Conservation (phyloP, 2,329 filamentous ascomycete species). For the Clonostachys rhizophaga region DNA sequence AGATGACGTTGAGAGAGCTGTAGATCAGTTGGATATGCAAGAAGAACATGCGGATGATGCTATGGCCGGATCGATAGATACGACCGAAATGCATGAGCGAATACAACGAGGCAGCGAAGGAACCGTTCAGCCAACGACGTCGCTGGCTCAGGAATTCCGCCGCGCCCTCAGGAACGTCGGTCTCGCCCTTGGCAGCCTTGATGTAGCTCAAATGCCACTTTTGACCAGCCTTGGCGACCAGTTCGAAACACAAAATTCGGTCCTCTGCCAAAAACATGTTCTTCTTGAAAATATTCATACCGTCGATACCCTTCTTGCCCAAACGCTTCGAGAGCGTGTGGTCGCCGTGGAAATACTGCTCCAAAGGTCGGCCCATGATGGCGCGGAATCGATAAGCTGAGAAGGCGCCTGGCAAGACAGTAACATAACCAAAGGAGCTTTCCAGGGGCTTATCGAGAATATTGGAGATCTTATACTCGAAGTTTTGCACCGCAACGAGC, state of each 20-base stretch:
- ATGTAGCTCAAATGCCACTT: constrained; percentile 97
- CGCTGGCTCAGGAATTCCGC: constrained; percentile 91
- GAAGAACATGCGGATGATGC: constrained; percentile 92
- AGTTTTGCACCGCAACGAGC: constrained; percentile 86
- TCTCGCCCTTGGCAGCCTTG: constrained; percentile 94
- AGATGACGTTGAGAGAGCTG: constrained; percentile 76
- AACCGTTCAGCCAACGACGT: constrained; percentile 94
- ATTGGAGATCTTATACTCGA: constrained; percentile 97
- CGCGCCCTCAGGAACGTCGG: constrained; percentile 89
- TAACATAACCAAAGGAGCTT: constrained; percentile 89
- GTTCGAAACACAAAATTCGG: constrained; percentile 94
- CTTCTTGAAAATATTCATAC: constrained; percentile 99
- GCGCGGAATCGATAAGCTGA: constrained; percentile 91
- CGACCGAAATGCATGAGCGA: constrained; percentile 91
- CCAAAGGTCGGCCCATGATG: constrained; percentile 87
- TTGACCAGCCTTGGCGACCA: constrained; percentile 90
- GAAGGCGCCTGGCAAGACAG: constrained; percentile 90
- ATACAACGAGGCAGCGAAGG: constrained; percentile 90
- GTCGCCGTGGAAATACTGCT: constrained; percentile 97
- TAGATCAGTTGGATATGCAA: constrained; percentile 89
- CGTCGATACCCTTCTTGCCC: constrained; percentile 93
- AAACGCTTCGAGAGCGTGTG: constrained; percentile 87
- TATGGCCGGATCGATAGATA: constrained; percentile 94
- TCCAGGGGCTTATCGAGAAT: constrained; percentile 92
- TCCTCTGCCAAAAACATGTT: constrained; percentile 99